Percentiles rank a stretch among this genome's conserved stretches.
These are phyloP conservation scores for Pseudogymnoascus sp. DNA, from an alignment of 2,329 filamentous ascomycete genomes.

Conservation along the genomic window DNA sequence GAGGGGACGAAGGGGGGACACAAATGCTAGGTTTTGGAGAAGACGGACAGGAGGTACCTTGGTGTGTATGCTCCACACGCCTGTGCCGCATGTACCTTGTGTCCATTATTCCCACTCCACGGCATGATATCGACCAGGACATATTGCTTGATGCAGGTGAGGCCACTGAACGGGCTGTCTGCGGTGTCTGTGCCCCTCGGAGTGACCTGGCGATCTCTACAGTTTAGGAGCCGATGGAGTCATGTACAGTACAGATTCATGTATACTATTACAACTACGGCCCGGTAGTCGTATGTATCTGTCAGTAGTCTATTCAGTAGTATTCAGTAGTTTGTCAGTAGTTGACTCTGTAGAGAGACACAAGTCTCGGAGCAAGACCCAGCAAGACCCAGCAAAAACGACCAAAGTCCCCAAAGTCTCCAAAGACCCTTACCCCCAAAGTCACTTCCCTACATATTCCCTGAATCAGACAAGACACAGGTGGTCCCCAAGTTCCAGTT, in stretches of 20 bases:
- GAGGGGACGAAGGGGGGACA: background rate
- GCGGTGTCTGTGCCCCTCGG: background rate
- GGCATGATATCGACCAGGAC: background rate
- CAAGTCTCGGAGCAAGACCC: slow-evolving; percentile 1
- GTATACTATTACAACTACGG: background rate
- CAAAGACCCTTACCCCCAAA: background rate
- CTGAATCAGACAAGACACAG: background rate
- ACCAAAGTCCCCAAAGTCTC: no score
- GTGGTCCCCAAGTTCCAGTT: slow-evolving; percentile 1
- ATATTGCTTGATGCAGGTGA: slow-evolving; percentile 7
- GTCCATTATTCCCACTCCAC: background rate
- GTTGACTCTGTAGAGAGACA: background rate
- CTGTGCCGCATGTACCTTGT: background rate
- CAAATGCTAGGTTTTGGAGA: background rate
- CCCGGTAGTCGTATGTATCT: background rate
- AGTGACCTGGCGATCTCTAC: background rate
- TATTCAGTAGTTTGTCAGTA: slow-evolving; percentile 6
- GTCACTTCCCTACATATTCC: background rate
- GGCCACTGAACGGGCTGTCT: background rate
- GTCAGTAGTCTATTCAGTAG: slow-evolving; percentile 6
- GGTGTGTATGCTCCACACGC: background rate
- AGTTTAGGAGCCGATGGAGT: background rate
- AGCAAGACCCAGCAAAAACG: background rate
- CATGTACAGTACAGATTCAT: background rate
- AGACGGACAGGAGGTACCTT: background rate